Evolutionary conservation across 2,329 filamentous ascomycete species (phyloP).

Genomic region (Dryadomyces quercivorus): DNA sequence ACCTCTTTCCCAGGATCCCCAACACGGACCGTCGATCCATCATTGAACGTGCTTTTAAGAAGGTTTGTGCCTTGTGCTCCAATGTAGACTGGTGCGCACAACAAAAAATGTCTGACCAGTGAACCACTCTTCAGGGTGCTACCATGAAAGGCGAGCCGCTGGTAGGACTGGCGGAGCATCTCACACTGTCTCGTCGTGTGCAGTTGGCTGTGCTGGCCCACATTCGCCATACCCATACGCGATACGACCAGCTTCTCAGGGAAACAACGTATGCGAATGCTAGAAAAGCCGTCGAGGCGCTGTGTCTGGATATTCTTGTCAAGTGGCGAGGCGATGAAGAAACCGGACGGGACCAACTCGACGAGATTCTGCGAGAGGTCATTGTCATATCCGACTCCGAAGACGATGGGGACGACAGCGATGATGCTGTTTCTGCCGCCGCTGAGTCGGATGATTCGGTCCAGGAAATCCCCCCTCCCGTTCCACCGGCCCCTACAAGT

Average conservation of each 20-base stretch:
- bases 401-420: slow-evolving; percentile 28
- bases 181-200: slow-evolving; percentile 48
- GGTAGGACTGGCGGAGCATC: slow-evolving; percentile 43
- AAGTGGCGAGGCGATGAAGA: slow-evolving; percentile 64
- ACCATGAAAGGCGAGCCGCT: slow-evolving; percentile 39
- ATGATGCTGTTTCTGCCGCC: slow-evolving; percentile 23
- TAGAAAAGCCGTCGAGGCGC: slow-evolving; percentile 45
- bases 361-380: slow-evolving; percentile 54
- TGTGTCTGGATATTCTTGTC: slow-evolving; percentile 53
- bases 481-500: not conserved
- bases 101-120: not conserved
- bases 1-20: slow-evolving; percentile 54
- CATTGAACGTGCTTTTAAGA: slow-evolving; percentile 49
- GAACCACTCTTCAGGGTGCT: slow-evolving; percentile 26
- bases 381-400: slow-evolving; percentile 54
- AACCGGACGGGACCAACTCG: slow-evolving; percentile 53
- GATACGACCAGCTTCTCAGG: slow-evolving; percentile 48
- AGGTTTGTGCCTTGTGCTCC: slow-evolving; percentile 6
- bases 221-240: slow-evolving; percentile 54
- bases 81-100: not conserved
- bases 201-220: slow-evolving; percentile 55
- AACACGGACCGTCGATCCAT: slow-evolving; percentile 51
- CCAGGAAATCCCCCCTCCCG: not conserved
- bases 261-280: slow-evolving; percentile 48
- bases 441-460: slow-evolving; percentile 6